A percentile compares a stretch with the other conserved stretches of the same genome.
These are phyloP conservation scores for Anthoceros angustus DNA, from an alignment of 225 moss, liverwort and hornwort species.

Conservation along the genomic window DNA sequence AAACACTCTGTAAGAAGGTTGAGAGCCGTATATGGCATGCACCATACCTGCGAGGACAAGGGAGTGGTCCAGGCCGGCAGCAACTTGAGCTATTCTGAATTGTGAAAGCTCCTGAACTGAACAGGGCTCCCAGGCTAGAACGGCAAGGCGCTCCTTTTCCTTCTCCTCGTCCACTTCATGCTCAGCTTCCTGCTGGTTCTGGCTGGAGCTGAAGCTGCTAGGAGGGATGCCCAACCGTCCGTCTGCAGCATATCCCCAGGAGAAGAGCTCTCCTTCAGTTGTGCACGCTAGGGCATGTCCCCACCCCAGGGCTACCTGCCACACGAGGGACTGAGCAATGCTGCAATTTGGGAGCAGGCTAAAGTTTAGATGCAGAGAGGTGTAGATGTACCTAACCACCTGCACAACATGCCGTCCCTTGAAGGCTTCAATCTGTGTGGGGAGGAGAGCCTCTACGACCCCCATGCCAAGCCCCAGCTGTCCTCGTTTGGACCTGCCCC, in stretches of 20 bases:
- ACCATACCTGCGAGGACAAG: conserved; percentile 43
- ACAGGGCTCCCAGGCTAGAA: conserved; percentile 43
- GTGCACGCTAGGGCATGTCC: conserved; percentile 80
- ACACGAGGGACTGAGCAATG: background rate
- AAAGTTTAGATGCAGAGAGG: background rate
- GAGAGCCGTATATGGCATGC: background rate
- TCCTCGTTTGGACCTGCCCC: conserved; percentile 83
- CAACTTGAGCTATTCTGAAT: conserved; percentile 28
- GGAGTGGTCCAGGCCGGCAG: conserved; percentile 86
- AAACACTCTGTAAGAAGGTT: background rate
- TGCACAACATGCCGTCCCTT: conserved; percentile 44
- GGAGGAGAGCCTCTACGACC: conserved; percentile 27
- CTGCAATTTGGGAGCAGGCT: background rate
- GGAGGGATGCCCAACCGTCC: conserved; percentile 53
- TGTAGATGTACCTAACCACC: conserved; percentile 40
- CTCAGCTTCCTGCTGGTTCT: conserved; percentile 13
- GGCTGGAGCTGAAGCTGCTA: background rate
- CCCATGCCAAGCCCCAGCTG: conserved; percentile 53
- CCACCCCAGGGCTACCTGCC: conserved; percentile 84
- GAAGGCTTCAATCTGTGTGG: conserved; percentile 35
- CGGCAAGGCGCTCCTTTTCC: conserved; percentile 27
- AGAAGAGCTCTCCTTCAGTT: conserved; percentile 52
- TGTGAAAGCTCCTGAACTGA: conserved; percentile 31
- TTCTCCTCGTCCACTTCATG: conserved; percentile 20
- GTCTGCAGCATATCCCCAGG: conserved; percentile 72